Evolutionary conservation across 2,329 filamentous ascomycete species (phyloP).

Genomic region (Phialophora macrospora): DNA sequence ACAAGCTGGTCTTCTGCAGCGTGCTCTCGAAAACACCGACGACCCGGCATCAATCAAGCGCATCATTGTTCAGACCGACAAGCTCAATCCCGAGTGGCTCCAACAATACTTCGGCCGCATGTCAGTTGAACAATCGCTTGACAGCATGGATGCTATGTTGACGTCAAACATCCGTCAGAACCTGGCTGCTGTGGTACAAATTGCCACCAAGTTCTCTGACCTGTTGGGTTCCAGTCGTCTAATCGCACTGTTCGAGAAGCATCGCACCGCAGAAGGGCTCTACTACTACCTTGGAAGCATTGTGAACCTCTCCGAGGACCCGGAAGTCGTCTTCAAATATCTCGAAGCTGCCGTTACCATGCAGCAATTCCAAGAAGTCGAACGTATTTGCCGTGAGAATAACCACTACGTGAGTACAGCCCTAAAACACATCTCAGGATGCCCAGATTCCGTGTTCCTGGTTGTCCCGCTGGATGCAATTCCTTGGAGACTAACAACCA

Average conservation of each 20-base stretch:
- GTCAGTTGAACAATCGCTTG: slow-evolving; percentile 91
- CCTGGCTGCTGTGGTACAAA: slow-evolving; percentile 88
- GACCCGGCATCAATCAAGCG: slow-evolving; percentile 90
- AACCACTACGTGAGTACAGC: slow-evolving; percentile 67
- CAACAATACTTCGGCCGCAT: slow-evolving; percentile 91
- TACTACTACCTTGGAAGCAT: slow-evolving; percentile 99
- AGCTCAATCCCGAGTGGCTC: slow-evolving; percentile 89
- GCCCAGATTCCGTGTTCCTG: neutral
- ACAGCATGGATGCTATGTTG: slow-evolving; percentile 95
- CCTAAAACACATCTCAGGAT: neutral
- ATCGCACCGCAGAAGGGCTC: slow-evolving; percentile 93
- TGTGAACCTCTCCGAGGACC: slow-evolving; percentile 93
- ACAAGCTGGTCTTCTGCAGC: slow-evolving; percentile 82
- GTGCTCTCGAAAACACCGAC: slow-evolving; percentile 92
- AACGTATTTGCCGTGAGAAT: slow-evolving; percentile 95
- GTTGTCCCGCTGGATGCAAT: neutral
- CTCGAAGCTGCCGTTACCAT: slow-evolving; percentile 95
- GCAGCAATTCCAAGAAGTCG: slow-evolving; percentile 91
- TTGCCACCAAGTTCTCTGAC: slow-evolving; percentile 97
- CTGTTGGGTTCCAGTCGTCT: slow-evolving; percentile 84
- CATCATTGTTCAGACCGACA: slow-evolving; percentile 79
- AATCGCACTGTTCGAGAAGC: slow-evolving; percentile 95
- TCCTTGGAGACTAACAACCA: neutral
- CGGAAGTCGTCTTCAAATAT: slow-evolving; percentile 98
- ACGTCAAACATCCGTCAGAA: slow-evolving; percentile 97